phyloP scores from a whole-genome alignment of 2,329 filamentous ascomycete genomes.

The Fusarium sp. region DNA sequence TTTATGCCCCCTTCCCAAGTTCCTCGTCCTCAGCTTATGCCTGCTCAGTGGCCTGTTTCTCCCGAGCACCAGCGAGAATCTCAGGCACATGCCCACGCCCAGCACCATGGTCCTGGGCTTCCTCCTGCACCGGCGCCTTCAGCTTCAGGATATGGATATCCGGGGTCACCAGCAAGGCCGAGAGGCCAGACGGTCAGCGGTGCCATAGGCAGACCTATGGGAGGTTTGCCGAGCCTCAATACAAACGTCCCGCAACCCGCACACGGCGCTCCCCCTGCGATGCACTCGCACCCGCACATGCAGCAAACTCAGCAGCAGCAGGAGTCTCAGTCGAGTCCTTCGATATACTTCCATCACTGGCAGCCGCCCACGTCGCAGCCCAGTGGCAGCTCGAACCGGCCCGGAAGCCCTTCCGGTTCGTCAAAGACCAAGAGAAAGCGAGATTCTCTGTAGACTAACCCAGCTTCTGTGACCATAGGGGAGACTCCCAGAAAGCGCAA shows the following conservation, averaged over 20 bases:
- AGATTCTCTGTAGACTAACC: slow-evolving; percentile 60
- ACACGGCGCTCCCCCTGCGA: slow-evolving; percentile 45
- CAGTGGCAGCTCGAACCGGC: slow-evolving; percentile 74
- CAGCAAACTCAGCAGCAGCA: slow-evolving; percentile 73
- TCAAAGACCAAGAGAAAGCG: slow-evolving; percentile 68
- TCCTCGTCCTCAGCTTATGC: slow-evolving; percentile 66
- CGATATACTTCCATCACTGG: slow-evolving; percentile 95
- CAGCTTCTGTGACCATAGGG: slow-evolving; percentile 66
- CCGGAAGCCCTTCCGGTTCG: slow-evolving; percentile 83
- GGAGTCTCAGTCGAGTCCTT: slow-evolving; percentile 73
- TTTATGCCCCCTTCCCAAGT: slow-evolving; percentile 69
- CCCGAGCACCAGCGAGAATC: slow-evolving; percentile 71
- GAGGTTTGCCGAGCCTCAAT: slow-evolving; percentile 61
- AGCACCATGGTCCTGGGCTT: slow-evolving; percentile 60
- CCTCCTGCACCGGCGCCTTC: slow-evolving; percentile 52
- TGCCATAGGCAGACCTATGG: slow-evolving; percentile 56
- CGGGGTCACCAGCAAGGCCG: slow-evolving; percentile 65
- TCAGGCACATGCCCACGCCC: slow-evolving; percentile 59
- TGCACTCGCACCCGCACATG: slow-evolving; percentile 64
- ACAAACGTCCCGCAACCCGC: slow-evolving; percentile 60
- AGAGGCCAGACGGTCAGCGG: slow-evolving; percentile 66
- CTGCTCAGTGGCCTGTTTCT: slow-evolving; percentile 66
- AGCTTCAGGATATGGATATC: slow-evolving; percentile 62
- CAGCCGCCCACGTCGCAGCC: slow-evolving; percentile 82
- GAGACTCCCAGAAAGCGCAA: slow-evolving; percentile 91